phyloP scores from a whole-genome alignment of 148 eudicot species.

The Dianthus caryophyllus region DNA sequence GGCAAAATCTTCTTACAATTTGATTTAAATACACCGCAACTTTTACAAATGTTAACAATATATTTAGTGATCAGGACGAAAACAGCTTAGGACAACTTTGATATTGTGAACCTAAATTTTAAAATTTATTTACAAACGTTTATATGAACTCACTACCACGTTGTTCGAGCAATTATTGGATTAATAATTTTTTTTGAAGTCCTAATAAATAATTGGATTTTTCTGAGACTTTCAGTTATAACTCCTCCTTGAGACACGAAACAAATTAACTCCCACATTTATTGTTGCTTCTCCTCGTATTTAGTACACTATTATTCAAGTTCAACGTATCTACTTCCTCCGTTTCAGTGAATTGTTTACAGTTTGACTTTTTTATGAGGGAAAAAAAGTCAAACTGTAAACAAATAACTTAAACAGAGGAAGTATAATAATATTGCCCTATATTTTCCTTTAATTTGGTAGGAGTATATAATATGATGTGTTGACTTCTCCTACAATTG shows the following conservation, averaged over 20 bases:
- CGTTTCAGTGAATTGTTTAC: no score
- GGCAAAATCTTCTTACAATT: no score
- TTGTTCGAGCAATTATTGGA: slow-evolving; percentile 15
- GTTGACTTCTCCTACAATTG: background rate
- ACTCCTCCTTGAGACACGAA: slow-evolving; percentile 16
- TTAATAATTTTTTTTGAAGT: no score
- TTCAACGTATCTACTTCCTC: background rate
- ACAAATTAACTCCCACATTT: background rate
- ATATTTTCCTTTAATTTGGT: slow-evolving; percentile 1
- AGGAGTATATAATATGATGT: no score
- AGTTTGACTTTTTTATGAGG: background rate
- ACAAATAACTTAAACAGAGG: background rate
- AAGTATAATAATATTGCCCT: background rate
- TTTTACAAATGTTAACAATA: no score
- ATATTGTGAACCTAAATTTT: background rate
- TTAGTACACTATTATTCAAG: background rate
- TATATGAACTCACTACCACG: slow-evolving; percentile 15
- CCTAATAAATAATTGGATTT: slow-evolving; percentile 2
- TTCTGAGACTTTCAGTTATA: slow-evolving; percentile 12
- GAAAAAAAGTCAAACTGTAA: no score
- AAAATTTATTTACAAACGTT: background rate
- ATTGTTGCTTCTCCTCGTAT: background rate
- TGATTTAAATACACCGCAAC: no score
- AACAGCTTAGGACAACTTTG: no score
- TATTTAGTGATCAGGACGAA: no score